These are phyloP conservation scores for Yamagishiella unicocca DNA, from an alignment of 139 green algal species.

Conservation along the genomic window DNA sequence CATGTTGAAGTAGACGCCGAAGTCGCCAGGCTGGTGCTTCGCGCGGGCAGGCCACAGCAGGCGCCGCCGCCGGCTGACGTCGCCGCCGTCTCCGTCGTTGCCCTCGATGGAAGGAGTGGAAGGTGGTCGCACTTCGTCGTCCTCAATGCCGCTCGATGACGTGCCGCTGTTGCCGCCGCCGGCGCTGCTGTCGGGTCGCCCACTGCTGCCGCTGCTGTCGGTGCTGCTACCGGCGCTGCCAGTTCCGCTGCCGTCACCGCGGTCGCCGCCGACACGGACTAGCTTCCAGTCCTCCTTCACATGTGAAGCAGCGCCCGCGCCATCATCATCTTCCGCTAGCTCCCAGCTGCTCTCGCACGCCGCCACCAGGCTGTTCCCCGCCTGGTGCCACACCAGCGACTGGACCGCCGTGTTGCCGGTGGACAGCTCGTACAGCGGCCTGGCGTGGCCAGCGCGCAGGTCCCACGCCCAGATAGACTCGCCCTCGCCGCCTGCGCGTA, in stretches of 20 bases:
- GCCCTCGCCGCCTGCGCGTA: background rate
- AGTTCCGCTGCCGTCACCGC: background rate
- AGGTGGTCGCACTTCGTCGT: too few relatives aligned
- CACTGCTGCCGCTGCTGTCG: too few relatives aligned
- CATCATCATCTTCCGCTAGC: too few relatives aligned
- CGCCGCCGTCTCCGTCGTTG: background rate
- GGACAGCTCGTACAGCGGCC: constrained; percentile 26
- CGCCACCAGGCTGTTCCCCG: background rate
- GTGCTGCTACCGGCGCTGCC: background rate
- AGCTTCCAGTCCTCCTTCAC: background rate
- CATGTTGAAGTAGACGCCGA: background rate
- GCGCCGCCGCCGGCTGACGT: background rate
- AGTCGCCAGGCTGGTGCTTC: constrained; percentile 2
- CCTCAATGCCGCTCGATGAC: background rate
- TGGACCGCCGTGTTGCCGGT: constrained; percentile 8
- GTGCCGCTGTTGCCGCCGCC: background rate
- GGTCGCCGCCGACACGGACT: background rate
- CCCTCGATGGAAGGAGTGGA: too few relatives aligned
- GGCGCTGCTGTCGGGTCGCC: background rate
- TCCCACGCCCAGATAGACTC: constrained; percentile 25
- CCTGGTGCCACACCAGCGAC: constrained; percentile 18
- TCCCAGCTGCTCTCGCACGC: background rate
- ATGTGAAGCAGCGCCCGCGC: too few relatives aligned
- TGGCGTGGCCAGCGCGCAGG: background rate
- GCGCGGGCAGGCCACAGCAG: background rate